These are phyloP conservation scores for Zoysia pacifica DNA, from an alignment of 176 grass and related monocot species.

Conservation along the genomic window DNA sequence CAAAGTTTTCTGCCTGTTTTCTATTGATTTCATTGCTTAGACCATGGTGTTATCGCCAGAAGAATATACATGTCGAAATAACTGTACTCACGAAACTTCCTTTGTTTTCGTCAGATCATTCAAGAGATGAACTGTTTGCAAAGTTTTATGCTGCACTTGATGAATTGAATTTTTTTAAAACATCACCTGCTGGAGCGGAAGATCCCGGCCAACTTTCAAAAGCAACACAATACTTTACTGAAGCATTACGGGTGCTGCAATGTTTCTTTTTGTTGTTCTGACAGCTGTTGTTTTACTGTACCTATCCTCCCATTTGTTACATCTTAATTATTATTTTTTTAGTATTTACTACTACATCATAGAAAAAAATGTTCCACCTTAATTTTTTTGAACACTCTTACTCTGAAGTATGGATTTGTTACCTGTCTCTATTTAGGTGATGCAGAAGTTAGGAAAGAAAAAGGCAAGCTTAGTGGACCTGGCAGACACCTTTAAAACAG, in stretches of 20 bases:
- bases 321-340: constrained; percentile 6
- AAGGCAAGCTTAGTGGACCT: constrained; percentile 52
- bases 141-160: constrained; percentile 71
- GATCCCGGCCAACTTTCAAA: constrained; percentile 62
- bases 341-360: background rate
- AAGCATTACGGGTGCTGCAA: constrained; percentile 48
- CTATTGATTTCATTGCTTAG: constrained; percentile 16
- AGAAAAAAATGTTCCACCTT: background rate
- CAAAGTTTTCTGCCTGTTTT: constrained; percentile 1
- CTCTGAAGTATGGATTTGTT: background rate
- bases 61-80: background rate
- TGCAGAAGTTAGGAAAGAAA: constrained; percentile 45
- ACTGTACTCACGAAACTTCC: constrained; percentile 9
- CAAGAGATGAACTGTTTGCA: constrained; percentile 70
- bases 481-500: constrained; percentile 74
- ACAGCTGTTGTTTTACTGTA: background rate
- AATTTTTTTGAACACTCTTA: background rate
- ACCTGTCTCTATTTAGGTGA: constrained; percentile 42
- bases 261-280: constrained; percentile 18
- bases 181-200: constrained; percentile 56
- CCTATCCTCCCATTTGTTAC: background rate
- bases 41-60: background rate
- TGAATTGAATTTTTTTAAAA: constrained; percentile 68
- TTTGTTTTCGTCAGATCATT: constrained; percentile 29
- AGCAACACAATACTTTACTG: constrained; percentile 64